Percentiles rank a stretch among this genome's conserved stretches.
phyloP scores from a whole-genome alignment of 768 basidiomycete species.

The Panus rudis region DNA sequence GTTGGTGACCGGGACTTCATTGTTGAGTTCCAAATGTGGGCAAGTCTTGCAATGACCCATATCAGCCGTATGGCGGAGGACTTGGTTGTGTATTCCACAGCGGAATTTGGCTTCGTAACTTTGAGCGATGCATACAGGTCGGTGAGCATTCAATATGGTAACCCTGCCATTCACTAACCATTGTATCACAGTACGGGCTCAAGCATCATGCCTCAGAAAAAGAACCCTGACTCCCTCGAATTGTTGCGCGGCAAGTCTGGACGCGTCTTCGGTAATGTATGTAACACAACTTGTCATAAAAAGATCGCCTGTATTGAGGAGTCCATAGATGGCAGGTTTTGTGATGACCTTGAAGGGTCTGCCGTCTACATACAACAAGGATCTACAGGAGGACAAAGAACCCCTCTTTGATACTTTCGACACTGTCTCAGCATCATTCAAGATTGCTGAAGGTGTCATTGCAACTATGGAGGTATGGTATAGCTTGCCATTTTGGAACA shows the following conservation, averaged over 20 bases:
- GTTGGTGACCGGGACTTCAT: constrained; percentile 97
- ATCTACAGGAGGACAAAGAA: constrained; percentile 98
- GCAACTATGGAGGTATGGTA: constrained; percentile 76
- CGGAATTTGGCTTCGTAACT: constrained; percentile 96
- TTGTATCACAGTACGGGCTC: constrained; percentile 73
- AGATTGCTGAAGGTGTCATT: constrained; percentile 92
- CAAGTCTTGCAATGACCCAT: constrained; percentile 86
- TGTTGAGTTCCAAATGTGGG: constrained; percentile 96
- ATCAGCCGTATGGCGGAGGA: constrained; percentile 95
- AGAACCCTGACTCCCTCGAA: constrained; percentile 96
- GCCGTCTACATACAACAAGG: constrained; percentile 99
- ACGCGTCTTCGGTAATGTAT: constrained; percentile 85
- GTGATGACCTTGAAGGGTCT: constrained; percentile 96
- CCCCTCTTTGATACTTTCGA: constrained; percentile 93
- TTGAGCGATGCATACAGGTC: constrained; percentile 96
- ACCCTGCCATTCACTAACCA: constrained; percentile 2
- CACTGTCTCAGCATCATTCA: constrained; percentile 79
- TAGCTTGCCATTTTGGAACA: not conserved
- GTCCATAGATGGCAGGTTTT: constrained; percentile 97
- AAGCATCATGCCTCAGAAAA: constrained; percentile 99
- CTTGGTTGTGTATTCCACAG: constrained; percentile 91
- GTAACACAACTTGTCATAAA: constrained; percentile 17
- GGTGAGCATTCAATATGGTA: not conserved
- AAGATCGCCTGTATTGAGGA: not conserved
- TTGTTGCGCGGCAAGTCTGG: constrained; percentile 93